Evolutionary conservation across 441 rosid genomes (phyloP).

Genomic region (Sinapis alba): DNA sequence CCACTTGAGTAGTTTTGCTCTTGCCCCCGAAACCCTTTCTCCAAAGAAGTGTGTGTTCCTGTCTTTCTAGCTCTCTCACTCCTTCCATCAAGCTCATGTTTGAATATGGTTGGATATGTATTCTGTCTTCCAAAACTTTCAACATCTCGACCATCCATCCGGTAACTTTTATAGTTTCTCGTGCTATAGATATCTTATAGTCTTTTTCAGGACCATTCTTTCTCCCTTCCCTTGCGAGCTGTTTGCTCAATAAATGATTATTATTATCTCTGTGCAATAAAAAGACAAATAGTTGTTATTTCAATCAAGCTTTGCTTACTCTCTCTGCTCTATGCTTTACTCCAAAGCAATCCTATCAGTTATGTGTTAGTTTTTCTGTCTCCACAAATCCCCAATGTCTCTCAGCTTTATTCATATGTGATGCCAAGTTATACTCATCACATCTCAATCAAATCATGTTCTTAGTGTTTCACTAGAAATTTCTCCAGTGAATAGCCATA

Average conservation of each 20-base stretch:
- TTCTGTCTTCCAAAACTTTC: conserved; percentile 32
- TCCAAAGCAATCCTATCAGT: background rate
- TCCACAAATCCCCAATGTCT: background rate
- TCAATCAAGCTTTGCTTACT: background rate
- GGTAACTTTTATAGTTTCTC: conserved; percentile 43
- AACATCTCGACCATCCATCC: conserved; percentile 37
- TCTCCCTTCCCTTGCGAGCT: conserved; percentile 39
- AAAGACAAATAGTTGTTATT: conserved; percentile 12
- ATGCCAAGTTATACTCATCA: background rate
- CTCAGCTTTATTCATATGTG: background rate
- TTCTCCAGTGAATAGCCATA: background rate
- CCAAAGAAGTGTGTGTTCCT: conserved; percentile 31
- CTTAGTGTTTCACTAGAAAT: background rate
- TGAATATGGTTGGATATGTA: conserved; percentile 41
- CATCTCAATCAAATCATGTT: background rate
- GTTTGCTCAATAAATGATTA: conserved; percentile 14
- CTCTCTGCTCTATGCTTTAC: background rate
- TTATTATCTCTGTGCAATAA: conserved; percentile 31
- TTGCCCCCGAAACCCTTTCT: conserved; percentile 37
- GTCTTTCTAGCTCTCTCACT: conserved; percentile 40
- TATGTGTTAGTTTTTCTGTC: background rate
- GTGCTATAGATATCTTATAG: conserved; percentile 49
- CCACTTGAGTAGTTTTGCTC: conserved; percentile 61
- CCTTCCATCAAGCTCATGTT: conserved; percentile 46
- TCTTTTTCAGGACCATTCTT: conserved; percentile 63